Base-by-base conservation (phyloP, 2,329 filamentous ascomycete genomes). In the Aspergillus tanneri region DNA sequence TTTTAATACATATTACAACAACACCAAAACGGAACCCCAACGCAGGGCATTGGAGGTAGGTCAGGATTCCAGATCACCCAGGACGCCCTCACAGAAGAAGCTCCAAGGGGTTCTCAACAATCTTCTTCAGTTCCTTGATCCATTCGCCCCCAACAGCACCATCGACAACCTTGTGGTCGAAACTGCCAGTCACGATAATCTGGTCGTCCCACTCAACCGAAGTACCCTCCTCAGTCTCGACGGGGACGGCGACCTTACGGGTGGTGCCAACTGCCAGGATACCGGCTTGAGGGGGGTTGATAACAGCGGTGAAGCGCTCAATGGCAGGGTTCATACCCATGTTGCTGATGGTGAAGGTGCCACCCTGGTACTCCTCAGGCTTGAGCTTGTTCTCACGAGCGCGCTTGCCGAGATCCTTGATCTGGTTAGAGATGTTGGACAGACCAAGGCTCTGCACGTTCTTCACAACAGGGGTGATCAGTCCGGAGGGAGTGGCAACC, bases 241-340 rank as follows among this genome's bases (percentile, higher is more conserved):
- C 83, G 43, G 90, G 90, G 47, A 97, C 77, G 38, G 95, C 89
- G 46, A 97, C 92, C 86, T 97, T 97, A 77, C 88, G 88, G 63
- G 89, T 90, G 59, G 90, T 95, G 65, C 95, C 93, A 50, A 99
- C 88, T 46, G 93, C 92, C 56, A 99, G 81, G 71, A 99, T 99
- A 68, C 85, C 87, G 46, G 93, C 88, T 79, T 99, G 95, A 45
- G 93, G 93, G 59, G 95, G 93, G 84, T 99, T 99, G 82, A 99
- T 96, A 68, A 99, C 88, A 60, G 93, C 93, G 43, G 93, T 97
- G 78, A 99, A 99, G 71, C 91, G 84, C 76, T 97, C 91, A 55
- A 99, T 86, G 42, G 93, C 92, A 39, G 85, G 69, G 83, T 99
- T 99, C 93, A 99, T 99, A 74, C 93, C 93, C 93, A 99, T 95